Base-by-base conservation (phyloP, 2,329 filamentous ascomycete genomes). In the Eurotiales sp. region DNA sequence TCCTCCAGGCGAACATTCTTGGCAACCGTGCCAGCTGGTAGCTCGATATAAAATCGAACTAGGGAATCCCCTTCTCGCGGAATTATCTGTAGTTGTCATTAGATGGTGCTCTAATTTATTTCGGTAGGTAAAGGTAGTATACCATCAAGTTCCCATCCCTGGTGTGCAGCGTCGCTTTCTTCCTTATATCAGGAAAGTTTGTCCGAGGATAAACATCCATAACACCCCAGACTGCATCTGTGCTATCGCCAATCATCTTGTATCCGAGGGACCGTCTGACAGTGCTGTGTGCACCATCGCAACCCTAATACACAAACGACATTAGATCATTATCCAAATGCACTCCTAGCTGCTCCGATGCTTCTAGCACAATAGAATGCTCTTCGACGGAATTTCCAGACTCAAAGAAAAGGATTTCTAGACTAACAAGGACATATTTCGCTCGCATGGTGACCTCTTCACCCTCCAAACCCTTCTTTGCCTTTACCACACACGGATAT, bases 201-300 rank as follows among this genome's bases (percentile, higher is more conserved):
- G 76, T 78, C 5, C 66, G 63, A 0, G 76, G 76, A 43, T 75
- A 72, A 59, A 78, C 72, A 51, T 78, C 76, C 74, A 78, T 78
- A 1, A 79, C 50, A 15, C 50, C 50, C 61, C 73, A 75, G 14
- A 72, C 65, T 37, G 68, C 67, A 50, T 74, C 69, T 3, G 69
- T 72, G 27, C 74, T 75, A 46, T 83, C 80, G 4, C 81, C 81
- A 42, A 79, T 72, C 46, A 84, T 71, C 22, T 77, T 71, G 27
- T 81, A 77, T 0, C 80, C 79, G 1, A 87, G 69, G 48, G 81
- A 74, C 49, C 76, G 73, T 36, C 85, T 71, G 0, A 81, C 82
- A 81, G 83, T 86, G 51, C 78, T 83, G 59, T 85, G 83, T 0
- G 85, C 85, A 0, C 85, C 85, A 56, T 88, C 85, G 40, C 81